A percentile compares a stretch with the other conserved stretches of the same genome.
These are phyloP conservation scores for Quercus tomentella DNA, from an alignment of 331 rosid species.

Conservation along the genomic window DNA sequence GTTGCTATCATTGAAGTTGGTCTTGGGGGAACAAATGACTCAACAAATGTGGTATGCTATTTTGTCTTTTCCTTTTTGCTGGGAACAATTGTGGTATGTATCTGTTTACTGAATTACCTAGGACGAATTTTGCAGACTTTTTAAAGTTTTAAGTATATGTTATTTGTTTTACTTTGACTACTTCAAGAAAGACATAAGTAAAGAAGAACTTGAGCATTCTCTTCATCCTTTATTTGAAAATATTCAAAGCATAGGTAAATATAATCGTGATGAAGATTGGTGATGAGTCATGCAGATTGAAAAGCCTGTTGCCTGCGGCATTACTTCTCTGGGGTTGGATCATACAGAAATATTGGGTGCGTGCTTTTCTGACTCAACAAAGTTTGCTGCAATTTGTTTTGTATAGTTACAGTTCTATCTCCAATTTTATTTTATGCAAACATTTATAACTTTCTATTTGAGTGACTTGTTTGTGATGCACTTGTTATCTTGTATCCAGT, in stretches of 20 bases:
- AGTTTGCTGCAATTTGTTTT: slow-evolving; percentile 22
- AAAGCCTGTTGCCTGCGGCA: slow-evolving; percentile 68
- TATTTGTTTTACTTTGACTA: not conserved
- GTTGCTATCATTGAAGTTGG: slow-evolving; percentile 74
- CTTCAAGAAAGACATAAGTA: not conserved
- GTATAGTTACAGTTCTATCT: not conserved
- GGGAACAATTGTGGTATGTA: not conserved
- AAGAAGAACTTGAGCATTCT: not conserved
- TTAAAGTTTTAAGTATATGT: not conserved
- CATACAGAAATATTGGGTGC: slow-evolving; percentile 62
- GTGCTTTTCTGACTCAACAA: slow-evolving; percentile 10
- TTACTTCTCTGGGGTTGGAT: slow-evolving; percentile 76
- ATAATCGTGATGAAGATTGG: slow-evolving; percentile 7
- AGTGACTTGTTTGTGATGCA: not conserved
- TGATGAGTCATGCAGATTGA: slow-evolving; percentile 48
- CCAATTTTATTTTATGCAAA: not conserved
- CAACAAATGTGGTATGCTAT: slow-evolving; percentile 72
- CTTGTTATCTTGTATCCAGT: slow-evolving; percentile 1
- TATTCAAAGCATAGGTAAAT: not conserved
- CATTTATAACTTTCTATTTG: not conserved
- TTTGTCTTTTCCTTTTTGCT: not conserved
- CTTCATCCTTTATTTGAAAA: not conserved
- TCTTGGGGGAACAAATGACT: slow-evolving; percentile 62
- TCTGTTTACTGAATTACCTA: slow-evolving; percentile 4
- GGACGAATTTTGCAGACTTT: slow-evolving; percentile 4